Evolutionary conservation across 1,284 basidiomycete genomes (phyloP).

Genomic region (Cutaneotrichosporon dermatis): DNA sequence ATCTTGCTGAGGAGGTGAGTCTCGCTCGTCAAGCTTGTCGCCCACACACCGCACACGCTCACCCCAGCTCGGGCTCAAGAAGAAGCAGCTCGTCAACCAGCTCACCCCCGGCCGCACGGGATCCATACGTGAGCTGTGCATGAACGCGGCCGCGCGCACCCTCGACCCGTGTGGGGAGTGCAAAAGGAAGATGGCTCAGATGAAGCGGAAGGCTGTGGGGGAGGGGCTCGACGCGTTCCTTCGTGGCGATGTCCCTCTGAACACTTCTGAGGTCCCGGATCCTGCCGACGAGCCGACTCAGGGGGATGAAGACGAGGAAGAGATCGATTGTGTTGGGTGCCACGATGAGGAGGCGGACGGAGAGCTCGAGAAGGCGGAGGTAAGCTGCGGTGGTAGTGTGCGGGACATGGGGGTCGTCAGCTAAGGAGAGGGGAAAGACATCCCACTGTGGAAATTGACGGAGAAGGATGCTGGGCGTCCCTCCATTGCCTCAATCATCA

Average conservation of each 20-base stretch:
- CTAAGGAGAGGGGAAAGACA: too few relatives aligned
- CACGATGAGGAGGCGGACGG: background rate
- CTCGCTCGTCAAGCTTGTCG: background rate
- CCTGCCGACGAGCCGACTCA: too few relatives aligned
- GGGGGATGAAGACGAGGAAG: background rate
- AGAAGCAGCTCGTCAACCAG: slow-evolving; percentile 24
- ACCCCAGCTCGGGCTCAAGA: slow-evolving; percentile 20
- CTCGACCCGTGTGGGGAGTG: background rate
- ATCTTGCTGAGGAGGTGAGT: slow-evolving; percentile 24
- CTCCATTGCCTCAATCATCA: too few relatives aligned
- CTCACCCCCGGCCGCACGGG: slow-evolving; percentile 28
- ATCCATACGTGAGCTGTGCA: slow-evolving; percentile 26
- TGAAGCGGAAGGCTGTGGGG: background rate
- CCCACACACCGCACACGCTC: background rate
- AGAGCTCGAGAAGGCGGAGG: background rate
- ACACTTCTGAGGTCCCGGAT: background rate
- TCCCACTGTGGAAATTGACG: too few relatives aligned
- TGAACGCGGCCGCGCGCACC: background rate
- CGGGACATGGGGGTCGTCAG: too few relatives aligned
- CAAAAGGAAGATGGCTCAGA: background rate
- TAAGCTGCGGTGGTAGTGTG: too few relatives aligned
- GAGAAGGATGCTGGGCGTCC: too few relatives aligned
- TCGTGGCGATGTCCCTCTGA: background rate
- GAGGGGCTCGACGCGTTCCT: background rate
- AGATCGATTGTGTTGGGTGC: background rate